These are phyloP conservation scores for Echeveria elegans DNA, from an alignment of 164 flowering plant genomes.

Conservation along the genomic window DNA sequence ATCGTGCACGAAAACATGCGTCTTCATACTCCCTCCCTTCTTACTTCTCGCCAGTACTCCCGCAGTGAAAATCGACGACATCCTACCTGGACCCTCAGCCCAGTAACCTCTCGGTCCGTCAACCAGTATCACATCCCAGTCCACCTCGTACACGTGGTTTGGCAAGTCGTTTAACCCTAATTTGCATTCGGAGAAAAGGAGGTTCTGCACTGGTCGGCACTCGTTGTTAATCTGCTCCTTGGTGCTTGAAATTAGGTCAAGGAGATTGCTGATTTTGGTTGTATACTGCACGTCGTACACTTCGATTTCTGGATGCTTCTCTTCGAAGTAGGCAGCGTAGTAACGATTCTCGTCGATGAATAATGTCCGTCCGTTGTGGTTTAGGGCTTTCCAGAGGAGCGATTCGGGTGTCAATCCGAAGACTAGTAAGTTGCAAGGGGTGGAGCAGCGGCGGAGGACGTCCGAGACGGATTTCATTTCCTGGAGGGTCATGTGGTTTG, in stretches of 20 bases:
- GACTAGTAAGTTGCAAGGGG: conserved; percentile 36
- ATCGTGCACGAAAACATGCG: conserved; percentile 84
- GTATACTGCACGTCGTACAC: conserved; percentile 47
- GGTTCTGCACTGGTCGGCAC: conserved; percentile 87
- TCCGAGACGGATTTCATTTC: conserved; percentile 33
- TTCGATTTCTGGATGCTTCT: conserved; percentile 35
- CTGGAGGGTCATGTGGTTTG: conserved; percentile 28
- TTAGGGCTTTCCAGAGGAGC: conserved; percentile 41
- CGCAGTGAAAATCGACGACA: conserved; percentile 80
- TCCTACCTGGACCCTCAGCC: conserved; percentile 71
- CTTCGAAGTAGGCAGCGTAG: conserved; percentile 35
- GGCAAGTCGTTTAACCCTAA: conserved; percentile 82
- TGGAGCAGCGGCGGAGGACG: conserved; percentile 29
- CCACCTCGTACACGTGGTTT: conserved; percentile 73
- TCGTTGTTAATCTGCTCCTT: conserved; percentile 53
- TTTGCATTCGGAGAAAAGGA: conserved; percentile 78
- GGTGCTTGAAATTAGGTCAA: conserved; percentile 36
- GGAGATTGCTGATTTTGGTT: conserved; percentile 50
- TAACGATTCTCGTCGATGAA: conserved; percentile 46
- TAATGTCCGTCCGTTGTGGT: conserved; percentile 40
- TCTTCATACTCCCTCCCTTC: conserved; percentile 40
- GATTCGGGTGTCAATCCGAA: conserved; percentile 40
- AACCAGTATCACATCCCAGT: conserved; percentile 81
- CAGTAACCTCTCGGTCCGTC: conserved; percentile 87
- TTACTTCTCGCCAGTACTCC: conserved; percentile 85